These are phyloP conservation scores for Somion occarium DNA, from an alignment of 1,284 basidiomycete species.

Conservation along the genomic window DNA sequence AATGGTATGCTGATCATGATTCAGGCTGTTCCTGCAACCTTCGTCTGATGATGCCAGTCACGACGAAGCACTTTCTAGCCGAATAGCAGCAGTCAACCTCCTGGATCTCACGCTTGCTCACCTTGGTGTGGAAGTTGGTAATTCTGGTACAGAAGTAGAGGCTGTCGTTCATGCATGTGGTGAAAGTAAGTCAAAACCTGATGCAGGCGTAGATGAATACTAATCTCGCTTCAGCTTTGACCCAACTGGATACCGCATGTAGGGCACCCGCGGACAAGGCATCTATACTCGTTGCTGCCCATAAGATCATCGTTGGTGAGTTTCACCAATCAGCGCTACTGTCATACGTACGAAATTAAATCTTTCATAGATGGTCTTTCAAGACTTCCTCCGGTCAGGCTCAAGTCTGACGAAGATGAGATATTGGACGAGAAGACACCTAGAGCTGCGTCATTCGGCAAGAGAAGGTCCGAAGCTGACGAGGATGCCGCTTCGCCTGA, in stretches of 20 bases:
- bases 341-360: not conserved
- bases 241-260: slow-evolving; percentile 57
- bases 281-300: slow-evolving; percentile 73
- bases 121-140: slow-evolving; percentile 73
- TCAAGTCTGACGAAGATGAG: slow-evolving; percentile 58
- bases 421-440: slow-evolving; percentile 32
- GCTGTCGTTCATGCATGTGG: slow-evolving; percentile 72
- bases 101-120: slow-evolving; percentile 84
- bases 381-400: slow-evolving; percentile 55
- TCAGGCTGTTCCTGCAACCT: slow-evolving; percentile 59
- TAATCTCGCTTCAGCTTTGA: slow-evolving; percentile 47
- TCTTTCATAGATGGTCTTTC: slow-evolving; percentile 57
- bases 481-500: slow-evolving; percentile 6
- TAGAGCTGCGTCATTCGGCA: slow-evolving; percentile 27
- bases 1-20: not conserved
- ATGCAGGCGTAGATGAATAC: slow-evolving; percentile 1
- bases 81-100: slow-evolving; percentile 87
- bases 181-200: slow-evolving; percentile 47
- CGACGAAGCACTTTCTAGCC: slow-evolving; percentile 83
- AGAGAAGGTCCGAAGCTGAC: slow-evolving; percentile 16
- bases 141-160: slow-evolving; percentile 51
- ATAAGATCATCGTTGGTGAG: slow-evolving; percentile 76
- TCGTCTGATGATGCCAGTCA: slow-evolving; percentile 78
- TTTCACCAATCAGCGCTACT: not conserved
- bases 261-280: slow-evolving; percentile 78